Conservation (phyloP, 1,284 basidiomycete genomes). For the Cystobasidium slooffiae region DNA sequence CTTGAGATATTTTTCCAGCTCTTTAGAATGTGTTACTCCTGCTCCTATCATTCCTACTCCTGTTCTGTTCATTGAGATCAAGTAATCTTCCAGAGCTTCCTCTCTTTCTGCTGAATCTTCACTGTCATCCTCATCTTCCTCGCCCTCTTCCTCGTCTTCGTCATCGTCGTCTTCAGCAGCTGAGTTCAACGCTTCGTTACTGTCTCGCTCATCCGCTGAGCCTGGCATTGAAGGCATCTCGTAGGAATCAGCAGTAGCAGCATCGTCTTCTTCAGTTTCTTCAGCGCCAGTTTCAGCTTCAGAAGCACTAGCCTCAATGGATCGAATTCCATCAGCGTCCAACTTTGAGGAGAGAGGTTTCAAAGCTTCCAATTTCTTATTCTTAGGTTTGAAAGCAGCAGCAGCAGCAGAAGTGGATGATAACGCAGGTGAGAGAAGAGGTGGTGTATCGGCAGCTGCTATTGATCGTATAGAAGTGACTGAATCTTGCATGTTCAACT, state of each 20-base stretch:
- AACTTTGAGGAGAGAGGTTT: slow-evolving; percentile 8
- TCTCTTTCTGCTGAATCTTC: slow-evolving; percentile 54
- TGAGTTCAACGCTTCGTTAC: background rate
- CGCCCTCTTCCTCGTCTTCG: slow-evolving; percentile 14
- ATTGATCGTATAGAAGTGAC: slow-evolving; percentile 12
- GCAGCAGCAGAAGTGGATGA: background rate
- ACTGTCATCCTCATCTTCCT: slow-evolving; percentile 51
- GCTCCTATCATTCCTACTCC: slow-evolving; percentile 86
- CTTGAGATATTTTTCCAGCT: slow-evolving; percentile 91
- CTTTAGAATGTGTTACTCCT: slow-evolving; percentile 76
- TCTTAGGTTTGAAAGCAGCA: background rate
- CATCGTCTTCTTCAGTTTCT: slow-evolving; percentile 5
- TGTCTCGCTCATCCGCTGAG: slow-evolving; percentile 14
- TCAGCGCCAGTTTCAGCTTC: slow-evolving; percentile 15
- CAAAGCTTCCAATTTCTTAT: slow-evolving; percentile 18
- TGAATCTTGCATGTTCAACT: slow-evolving; percentile 6
- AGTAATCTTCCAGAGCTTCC: slow-evolving; percentile 58
- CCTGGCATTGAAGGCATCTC: slow-evolving; percentile 37
- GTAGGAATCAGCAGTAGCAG: slow-evolving; percentile 31
- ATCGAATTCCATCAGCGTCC: slow-evolving; percentile 10
- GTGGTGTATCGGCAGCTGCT: background rate
- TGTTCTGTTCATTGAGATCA: slow-evolving; percentile 60
- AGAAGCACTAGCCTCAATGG: slow-evolving; percentile 21
- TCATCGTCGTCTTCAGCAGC: background rate
- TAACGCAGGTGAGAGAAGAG: slow-evolving; percentile 6